Base-by-base conservation (phyloP, 768 basidiomycete genomes). In the Cystofilobasidium macerans region DNA sequence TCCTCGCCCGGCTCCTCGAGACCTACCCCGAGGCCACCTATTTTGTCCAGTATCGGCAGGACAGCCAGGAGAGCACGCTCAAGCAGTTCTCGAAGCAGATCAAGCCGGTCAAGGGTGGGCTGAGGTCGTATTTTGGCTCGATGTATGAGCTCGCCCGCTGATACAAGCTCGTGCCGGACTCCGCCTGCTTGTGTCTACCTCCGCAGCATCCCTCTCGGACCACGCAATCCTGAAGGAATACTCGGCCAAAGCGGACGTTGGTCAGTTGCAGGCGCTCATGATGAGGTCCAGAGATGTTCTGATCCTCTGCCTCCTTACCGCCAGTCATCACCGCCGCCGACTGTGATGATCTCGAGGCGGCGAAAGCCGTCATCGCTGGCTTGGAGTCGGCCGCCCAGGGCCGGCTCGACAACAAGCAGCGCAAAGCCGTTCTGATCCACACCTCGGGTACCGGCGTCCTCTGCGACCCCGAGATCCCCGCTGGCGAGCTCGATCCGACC, bases 391-490 rank as follows among this genome's bases (percentile, higher is more conserved):
- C 36, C 1, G 57, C 67, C 13, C 4, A 57, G 6, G 38, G 20
- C 16, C 33, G 67, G 16, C 45, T 51, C n/a, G 40, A 38, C 3
- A 20, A 33, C 18, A 63, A 63, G 36, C 14, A 62, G 61, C 24
- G 18, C 32, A 67, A 67, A 53, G 65, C 65, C 42, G 60, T 67
- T 5, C 53, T 53, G 30, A 24, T 68, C 22, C 67, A 68, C 53
- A 68, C 67, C 13, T 40, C 24, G 28, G 51, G 26, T 8, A 68
- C 67, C 2, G 67, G 67, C 28, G 67, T 58, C 20, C 57, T 68
- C 16, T 3, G 26, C 13, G 61, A 48, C n/a, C 26, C 35, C 26
- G 24, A 30, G 2, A 38, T 68, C 48, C 45, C 61, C n/a, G 26
- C 28, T 1, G 67, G 67, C 30, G 53, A 62, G 26, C 30, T 62